Conservation (phyloP, 495 filamentous ascomycete species). For the Podospora bellae-mahoneyi region DNA sequence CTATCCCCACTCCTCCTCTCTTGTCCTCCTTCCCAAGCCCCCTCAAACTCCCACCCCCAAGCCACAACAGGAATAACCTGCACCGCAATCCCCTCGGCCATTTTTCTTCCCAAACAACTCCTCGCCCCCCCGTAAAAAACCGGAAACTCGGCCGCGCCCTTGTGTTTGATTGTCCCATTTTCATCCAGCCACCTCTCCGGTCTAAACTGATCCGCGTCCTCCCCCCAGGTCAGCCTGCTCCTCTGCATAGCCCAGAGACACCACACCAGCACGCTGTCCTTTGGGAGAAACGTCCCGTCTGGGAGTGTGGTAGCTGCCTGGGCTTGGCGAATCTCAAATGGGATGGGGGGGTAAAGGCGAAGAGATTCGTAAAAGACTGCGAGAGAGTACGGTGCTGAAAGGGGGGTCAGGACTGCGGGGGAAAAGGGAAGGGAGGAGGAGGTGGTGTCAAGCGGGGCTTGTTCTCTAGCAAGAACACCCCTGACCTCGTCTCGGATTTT, state of each 20-base stretch:
- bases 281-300: conserved; percentile 55
- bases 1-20: conserved; percentile 55
- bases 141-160: conserved; percentile 53
- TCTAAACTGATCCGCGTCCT: conserved; percentile 50
- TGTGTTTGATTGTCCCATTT: conserved; percentile 39
- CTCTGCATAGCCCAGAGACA: conserved; percentile 60
- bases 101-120: conserved; percentile 56
- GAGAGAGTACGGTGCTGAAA: conserved; percentile 49
- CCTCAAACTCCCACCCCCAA: conserved; percentile 47
- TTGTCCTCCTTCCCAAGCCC: conserved; percentile 31
- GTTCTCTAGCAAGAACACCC: not conserved
- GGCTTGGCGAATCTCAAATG: conserved; percentile 59
- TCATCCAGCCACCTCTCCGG: conserved; percentile 52
- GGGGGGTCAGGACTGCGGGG: conserved; percentile 39
- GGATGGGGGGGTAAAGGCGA: conserved; percentile 57
- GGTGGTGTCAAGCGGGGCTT: not conserved
- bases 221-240: conserved; percentile 53
- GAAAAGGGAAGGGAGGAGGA: conserved; percentile 22
- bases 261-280: conserved; percentile 52
- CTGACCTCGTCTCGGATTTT: conserved; percentile 44
- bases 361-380: conserved; percentile 57
- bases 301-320: conserved; percentile 49
- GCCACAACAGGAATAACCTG: conserved; percentile 51
- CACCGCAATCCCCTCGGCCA: conserved; percentile 56
- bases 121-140: conserved; percentile 60